Evolutionary conservation across 257 asterid species (phyloP).

Genomic region (Knoxia roxburghii): DNA sequence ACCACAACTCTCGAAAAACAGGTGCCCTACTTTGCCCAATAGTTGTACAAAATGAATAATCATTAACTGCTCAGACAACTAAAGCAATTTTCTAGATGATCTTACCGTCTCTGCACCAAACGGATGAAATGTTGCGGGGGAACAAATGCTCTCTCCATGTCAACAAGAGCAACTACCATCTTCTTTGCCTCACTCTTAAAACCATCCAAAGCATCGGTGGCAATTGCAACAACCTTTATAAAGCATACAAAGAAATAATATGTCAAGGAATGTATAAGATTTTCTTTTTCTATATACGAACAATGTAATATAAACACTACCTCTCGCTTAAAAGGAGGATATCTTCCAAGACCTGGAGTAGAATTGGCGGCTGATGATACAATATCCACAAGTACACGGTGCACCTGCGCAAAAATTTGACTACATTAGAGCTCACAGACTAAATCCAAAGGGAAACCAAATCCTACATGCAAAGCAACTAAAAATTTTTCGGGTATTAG

Average conservation of each 20-base stretch:
- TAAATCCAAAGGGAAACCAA: neutral
- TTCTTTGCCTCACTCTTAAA: constrained; percentile 79
- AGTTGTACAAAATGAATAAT: constrained; percentile 4
- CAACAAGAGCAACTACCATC: constrained; percentile 98
- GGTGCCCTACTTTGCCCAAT: neutral
- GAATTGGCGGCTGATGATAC: constrained; percentile 92
- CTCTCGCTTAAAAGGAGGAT: constrained; percentile 98
- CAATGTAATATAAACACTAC: constrained; percentile 27
- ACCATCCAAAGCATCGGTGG: constrained; percentile 85
- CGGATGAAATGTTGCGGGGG: constrained; percentile 99
- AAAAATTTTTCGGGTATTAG: too few relatives aligned
- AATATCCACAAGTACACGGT: constrained; percentile 82
- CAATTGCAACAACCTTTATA: constrained; percentile 70
- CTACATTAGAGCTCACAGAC: constrained; percentile 13
- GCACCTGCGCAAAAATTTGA: constrained; percentile 47
- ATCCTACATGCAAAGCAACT: neutral
- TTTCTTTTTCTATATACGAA: neutral
- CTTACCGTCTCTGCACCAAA: constrained; percentile 89
- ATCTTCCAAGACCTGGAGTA: constrained; percentile 98
- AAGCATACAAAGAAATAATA: neutral
- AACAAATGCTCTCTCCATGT: constrained; percentile 97
- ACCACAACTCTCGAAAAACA: neutral
- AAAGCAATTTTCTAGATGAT: neutral
- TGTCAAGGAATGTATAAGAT: neutral
- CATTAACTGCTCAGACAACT: neutral